Conservation (phyloP, 768 basidiomycete species). For the Trametes cubensis region DNA sequence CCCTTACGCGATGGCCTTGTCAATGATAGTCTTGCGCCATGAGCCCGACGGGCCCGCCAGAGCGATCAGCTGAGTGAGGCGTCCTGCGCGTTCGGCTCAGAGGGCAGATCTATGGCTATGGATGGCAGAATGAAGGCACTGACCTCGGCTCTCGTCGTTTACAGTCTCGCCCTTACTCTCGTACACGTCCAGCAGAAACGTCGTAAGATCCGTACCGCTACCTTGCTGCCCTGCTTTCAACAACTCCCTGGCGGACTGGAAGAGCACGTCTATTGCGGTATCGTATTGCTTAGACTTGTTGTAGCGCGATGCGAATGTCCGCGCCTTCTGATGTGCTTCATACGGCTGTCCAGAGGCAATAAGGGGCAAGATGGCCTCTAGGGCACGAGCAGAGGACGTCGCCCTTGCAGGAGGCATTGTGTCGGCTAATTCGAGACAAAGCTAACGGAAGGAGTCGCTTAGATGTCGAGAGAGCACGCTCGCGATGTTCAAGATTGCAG, state of each 20-base stretch:
- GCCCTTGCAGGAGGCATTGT: slow-evolving; percentile 28
- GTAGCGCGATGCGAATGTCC: slow-evolving; percentile 91
- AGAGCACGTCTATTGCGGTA: slow-evolving; percentile 90
- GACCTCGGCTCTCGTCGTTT: slow-evolving; percentile 81
- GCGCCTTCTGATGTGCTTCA: slow-evolving; percentile 95
- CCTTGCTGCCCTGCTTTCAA: slow-evolving; percentile 88
- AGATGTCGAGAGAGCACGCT: neutral
- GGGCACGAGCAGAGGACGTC: slow-evolving; percentile 60
- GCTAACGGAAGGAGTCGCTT: neutral
- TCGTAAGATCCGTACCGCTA: slow-evolving; percentile 84
- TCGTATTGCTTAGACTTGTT: slow-evolving; percentile 78
- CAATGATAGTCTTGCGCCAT: slow-evolving; percentile 91
- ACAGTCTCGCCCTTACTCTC: slow-evolving; percentile 72
- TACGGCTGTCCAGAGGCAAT: slow-evolving; percentile 75
- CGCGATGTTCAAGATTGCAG: neutral
- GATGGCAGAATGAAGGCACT: slow-evolving; percentile 17
- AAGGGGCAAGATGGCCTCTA: slow-evolving; percentile 75
- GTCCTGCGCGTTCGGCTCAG: slow-evolving; percentile 51
- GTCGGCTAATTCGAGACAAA: neutral
- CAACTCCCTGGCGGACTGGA: slow-evolving; percentile 85
- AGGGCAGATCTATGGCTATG: neutral
- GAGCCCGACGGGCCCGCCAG: slow-evolving; percentile 74
- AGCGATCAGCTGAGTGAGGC: slow-evolving; percentile 89
- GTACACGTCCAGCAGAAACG: slow-evolving; percentile 83
- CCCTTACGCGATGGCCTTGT: slow-evolving; percentile 79